Base-by-base conservation (phyloP, 805 yeast genomes). In the Starmerella apicola region DNA sequence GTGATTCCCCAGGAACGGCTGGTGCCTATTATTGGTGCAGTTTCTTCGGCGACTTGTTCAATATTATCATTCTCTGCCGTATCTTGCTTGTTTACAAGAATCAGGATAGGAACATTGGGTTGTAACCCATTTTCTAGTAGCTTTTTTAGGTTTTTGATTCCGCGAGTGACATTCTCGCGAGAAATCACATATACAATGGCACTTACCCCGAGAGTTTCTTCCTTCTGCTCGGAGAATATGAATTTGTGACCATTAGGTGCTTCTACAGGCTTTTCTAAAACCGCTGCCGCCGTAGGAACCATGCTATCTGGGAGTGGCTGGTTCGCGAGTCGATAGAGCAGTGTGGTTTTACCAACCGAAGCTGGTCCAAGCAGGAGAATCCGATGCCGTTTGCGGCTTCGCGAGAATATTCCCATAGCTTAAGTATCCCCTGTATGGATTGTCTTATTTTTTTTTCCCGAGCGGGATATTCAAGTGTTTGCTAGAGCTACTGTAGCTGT, bases 21-120 rank as follows among this genome's bases (percentile, higher is more conserved):
- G 6, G 38, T 24, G 32, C 46, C 47, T 4, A 46, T 24, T 2
- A 38, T n/a, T 15, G 45, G 45, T 10, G 41, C 54, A 15, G 61
- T 52, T 9, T 55, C 59, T 12, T 57, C 58, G 3, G 56, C 64
- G 2, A 50, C 54, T 1, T 53, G 58, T n/a, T 55, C 59, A 17
- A 59, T 58, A 4, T 60, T 58, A 22, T 52, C 57, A 13, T 35
- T 42, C 17, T 18, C 25, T 12, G 18, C n/a, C 9, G 19, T 28
- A 26, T 43, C 52, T 28, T 30, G 37, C 25, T 46, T 46, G 35
- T 46, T 46, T 7, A 41, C 41, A 4, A 46, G 37, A 32, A 46
- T 39, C 12, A 42, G 36, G 19, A 46, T 30, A 30, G 50, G 49
- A 13, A 34, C 34, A 9, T 6, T 10, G 19, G 37, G 38, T 12